Conservation (phyloP, 176 grass and related monocot species). For the Eremochloa ophiuroides region DNA sequence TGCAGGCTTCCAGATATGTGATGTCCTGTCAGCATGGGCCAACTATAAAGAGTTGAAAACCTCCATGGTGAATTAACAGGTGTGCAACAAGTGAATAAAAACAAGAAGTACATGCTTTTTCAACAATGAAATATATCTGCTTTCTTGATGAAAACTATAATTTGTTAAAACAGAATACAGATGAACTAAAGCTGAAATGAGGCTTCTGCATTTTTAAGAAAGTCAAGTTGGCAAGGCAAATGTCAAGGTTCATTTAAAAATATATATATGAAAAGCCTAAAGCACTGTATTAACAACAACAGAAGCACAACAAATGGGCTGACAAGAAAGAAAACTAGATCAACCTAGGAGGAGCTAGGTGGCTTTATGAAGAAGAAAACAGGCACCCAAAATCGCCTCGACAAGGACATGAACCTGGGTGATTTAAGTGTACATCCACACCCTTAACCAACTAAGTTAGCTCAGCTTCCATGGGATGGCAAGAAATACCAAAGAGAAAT, state of each 20-base stretch:
- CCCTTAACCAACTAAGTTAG: not conserved
- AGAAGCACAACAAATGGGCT: not conserved
- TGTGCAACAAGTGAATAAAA: constrained; percentile 11
- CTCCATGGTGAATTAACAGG: constrained; percentile 24
- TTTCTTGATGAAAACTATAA: constrained; percentile 1
- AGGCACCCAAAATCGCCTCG: not conserved
- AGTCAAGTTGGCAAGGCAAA: not conserved
- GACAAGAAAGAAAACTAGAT: not conserved
- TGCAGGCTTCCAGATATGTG: constrained; percentile 97
- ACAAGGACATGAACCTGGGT: not conserved
- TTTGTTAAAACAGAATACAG: not conserved
- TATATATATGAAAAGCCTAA: not conserved
- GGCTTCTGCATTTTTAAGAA: constrained; percentile 1
- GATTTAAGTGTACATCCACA: not conserved
- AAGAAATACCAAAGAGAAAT: not conserved
- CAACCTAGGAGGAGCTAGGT: not conserved
- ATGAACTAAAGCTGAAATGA: constrained; percentile 12
- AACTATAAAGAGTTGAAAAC: constrained; percentile 39
- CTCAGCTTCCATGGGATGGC: not conserved
- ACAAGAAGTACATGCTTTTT: not conserved
- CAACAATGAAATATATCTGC: constrained; percentile 1
- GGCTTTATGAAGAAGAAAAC: not conserved
- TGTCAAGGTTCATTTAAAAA: not conserved
- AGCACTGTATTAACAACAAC: constrained; percentile 11
- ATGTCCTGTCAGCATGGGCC: constrained; percentile 56